Percentiles rank a stretch among this genome's conserved stretches.
phyloP scores from a whole-genome alignment of 306 rosid genomes.

The Mimosa bimucronata region DNA sequence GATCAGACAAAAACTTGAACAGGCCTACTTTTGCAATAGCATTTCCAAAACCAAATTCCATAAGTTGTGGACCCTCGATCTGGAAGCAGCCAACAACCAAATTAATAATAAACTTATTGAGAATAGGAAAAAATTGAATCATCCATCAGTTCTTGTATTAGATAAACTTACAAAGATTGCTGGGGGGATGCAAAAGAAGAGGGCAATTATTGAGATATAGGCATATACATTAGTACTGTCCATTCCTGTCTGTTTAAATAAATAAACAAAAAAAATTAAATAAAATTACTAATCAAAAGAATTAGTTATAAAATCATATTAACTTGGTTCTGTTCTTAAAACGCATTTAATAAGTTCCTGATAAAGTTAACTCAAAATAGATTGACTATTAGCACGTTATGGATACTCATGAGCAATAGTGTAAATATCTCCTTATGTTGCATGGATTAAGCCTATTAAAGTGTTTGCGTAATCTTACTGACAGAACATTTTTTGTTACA shows the following conservation, averaged over 20 bases:
- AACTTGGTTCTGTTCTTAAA: not conserved
- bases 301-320: not conserved
- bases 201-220: conserved; percentile 78
- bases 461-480: not conserved
- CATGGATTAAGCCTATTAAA: not conserved
- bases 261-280: not conserved
- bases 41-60: conserved; percentile 67
- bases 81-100: conserved; percentile 44
- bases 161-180: conserved; percentile 60
- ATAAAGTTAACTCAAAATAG: conserved; percentile 15
- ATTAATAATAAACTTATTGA: not conserved
- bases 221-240: conserved; percentile 81
- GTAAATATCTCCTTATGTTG: not conserved
- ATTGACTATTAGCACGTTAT: not conserved
- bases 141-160: not conserved
- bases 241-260: conserved; percentile 64
- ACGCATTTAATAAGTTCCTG: conserved; percentile 24
- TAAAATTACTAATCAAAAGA: not conserved
- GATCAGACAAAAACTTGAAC: conserved; percentile 63
- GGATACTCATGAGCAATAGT: not conserved
- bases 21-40: conserved; percentile 79
- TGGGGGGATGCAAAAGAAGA: conserved; percentile 70
- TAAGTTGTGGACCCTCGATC: conserved; percentile 74
- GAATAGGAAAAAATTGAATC: not conserved
- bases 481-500: not conserved